These are phyloP conservation scores for Pilasporangium apinafurcum DNA, from an alignment of 352 stramenopile species.

Conservation along the genomic window DNA sequence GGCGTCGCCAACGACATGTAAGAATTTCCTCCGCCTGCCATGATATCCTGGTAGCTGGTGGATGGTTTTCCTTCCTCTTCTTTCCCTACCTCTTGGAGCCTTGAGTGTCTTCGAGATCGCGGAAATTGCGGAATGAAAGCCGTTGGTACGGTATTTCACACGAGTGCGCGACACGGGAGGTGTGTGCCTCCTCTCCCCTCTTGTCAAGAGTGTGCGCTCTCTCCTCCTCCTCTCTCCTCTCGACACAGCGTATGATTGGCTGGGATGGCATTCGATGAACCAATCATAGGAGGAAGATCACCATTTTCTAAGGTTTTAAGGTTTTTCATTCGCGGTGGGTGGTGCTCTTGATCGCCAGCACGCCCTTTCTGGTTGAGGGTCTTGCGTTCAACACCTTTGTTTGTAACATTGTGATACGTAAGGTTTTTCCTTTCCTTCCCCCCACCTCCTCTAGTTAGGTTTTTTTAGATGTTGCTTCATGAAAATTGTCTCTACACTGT, in stretches of 20 bases:
- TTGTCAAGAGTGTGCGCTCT: background rate
- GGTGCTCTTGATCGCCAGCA: too few relatives aligned
- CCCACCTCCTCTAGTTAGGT: background rate
- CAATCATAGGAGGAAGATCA: too few relatives aligned
- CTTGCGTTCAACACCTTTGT: too few relatives aligned
- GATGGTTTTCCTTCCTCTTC: slow-evolving; percentile 11
- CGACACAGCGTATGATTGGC: too few relatives aligned
- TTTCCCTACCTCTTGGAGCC: slow-evolving; percentile 2
- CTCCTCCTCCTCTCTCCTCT: background rate
- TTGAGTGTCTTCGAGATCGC: slow-evolving; percentile 23
- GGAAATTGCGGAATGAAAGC: slow-evolving; percentile 68
- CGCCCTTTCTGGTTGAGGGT: too few relatives aligned
- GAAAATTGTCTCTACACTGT: too few relatives aligned
- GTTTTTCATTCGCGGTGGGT: too few relatives aligned
- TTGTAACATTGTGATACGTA: too few relatives aligned
- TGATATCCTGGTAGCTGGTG: too few relatives aligned
- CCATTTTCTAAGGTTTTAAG: too few relatives aligned
- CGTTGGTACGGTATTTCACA: background rate
- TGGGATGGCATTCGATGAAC: too few relatives aligned
- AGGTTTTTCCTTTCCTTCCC: background rate
- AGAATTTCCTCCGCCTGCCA: slow-evolving; percentile 50
- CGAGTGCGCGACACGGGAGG: background rate
- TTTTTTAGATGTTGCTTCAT: slow-evolving; percentile 1
- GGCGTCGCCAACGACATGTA: slow-evolving; percentile 78
- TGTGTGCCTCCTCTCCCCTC: background rate